These are phyloP conservation scores for Cladochytrium replicatum DNA, from an alignment of 192 early-diverging fungal species.

Conservation along the genomic window DNA sequence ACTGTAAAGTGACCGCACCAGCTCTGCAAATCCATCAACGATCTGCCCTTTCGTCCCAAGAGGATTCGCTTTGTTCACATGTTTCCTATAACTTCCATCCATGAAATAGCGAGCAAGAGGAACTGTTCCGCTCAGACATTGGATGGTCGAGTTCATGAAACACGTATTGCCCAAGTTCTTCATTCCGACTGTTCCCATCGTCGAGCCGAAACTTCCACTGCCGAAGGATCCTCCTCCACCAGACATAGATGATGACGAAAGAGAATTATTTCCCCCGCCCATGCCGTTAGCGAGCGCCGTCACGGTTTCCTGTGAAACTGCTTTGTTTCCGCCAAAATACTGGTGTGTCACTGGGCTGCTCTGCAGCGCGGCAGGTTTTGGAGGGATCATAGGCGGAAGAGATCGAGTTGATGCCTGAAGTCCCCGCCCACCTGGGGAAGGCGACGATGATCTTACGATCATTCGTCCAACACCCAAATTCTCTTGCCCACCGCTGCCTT, in stretches of 20 bases:
- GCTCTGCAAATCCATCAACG: conserved; percentile 62
- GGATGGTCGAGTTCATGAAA: conserved; percentile 83
- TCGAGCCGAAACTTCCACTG: conserved; percentile 3
- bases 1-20: conserved; percentile 72
- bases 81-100: conserved; percentile 40
- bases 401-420: too few relatives aligned
- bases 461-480: too few relatives aligned
- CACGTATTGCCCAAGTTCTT: conserved; percentile 83
- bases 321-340: conserved; percentile 1
- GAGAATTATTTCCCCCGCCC: conserved; percentile 1
- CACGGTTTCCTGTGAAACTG: neutral
- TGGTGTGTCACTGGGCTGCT: conserved; percentile 5
- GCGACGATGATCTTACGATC: too few relatives aligned
- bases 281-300: neutral
- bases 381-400: conserved; percentile 16
- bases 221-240: conserved; percentile 10
- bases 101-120: conserved; percentile 39
- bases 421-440: too few relatives aligned
- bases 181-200: conserved; percentile 46
- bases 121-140: conserved; percentile 74
- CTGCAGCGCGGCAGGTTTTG: conserved; percentile 1
- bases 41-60: conserved; percentile 65
- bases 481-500: too few relatives aligned
- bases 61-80: conserved; percentile 56
- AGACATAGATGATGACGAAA: neutral